phyloP scores from a whole-genome alignment of 495 filamentous ascomycete species.

The Neurospora tetrasperma region DNA sequence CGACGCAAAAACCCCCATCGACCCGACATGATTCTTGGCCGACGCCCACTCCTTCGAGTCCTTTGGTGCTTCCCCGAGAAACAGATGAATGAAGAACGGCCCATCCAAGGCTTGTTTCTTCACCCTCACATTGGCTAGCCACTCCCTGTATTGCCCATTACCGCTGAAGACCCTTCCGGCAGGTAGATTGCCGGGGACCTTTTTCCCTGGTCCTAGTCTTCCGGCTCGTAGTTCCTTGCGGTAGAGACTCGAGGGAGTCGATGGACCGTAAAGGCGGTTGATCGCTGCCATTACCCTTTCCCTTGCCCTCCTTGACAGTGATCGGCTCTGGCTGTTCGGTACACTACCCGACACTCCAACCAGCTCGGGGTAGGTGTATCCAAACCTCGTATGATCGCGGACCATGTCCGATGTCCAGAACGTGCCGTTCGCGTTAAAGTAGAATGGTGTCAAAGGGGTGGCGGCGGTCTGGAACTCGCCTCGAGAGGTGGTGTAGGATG shows the following conservation, averaged over 20 bases:
- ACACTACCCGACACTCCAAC: constrained; percentile 8
- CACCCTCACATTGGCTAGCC: constrained; percentile 50
- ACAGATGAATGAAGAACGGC: constrained; percentile 50
- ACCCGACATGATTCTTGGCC: constrained; percentile 40
- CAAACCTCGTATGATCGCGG: constrained; percentile 36
- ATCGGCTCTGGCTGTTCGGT: neutral
- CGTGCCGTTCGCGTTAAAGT: constrained; percentile 25
- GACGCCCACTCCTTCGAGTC: constrained; percentile 33
- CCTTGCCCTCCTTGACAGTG: constrained; percentile 17
- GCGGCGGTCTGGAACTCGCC: constrained; percentile 30
- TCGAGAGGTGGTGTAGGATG: constrained; percentile 41
- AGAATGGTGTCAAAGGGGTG: constrained; percentile 40
- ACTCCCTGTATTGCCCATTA: constrained; percentile 37
- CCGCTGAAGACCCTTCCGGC: constrained; percentile 16
- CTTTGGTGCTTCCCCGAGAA: constrained; percentile 40
- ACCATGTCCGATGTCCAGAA: constrained; percentile 42
- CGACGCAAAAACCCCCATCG: constrained; percentile 41
- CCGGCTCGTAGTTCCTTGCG: constrained; percentile 8
- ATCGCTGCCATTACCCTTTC: constrained; percentile 33
- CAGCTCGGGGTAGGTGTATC: constrained; percentile 55
- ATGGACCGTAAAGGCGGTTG: constrained; percentile 45
- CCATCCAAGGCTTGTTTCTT: constrained; percentile 44
- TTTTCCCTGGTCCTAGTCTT: neutral
- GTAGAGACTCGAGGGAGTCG: constrained; percentile 28
- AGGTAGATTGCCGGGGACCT: neutral